These are phyloP conservation scores for Cladobotryum mycophilum DNA, from an alignment of 2,329 filamentous ascomycete genomes.

Conservation along the genomic window DNA sequence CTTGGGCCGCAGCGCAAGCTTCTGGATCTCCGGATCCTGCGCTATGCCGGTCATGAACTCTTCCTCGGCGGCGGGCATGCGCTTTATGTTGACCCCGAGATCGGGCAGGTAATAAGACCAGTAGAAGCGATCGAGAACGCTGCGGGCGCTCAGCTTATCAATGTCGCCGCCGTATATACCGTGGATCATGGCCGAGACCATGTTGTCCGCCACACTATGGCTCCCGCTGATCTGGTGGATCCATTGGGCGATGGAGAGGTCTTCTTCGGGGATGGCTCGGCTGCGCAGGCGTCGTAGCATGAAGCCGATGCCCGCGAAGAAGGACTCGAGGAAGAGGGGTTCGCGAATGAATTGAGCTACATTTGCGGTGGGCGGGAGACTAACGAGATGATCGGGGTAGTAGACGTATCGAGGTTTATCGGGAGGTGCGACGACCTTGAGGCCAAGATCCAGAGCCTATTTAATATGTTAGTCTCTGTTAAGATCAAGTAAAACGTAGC, in stretches of 20 bases:
- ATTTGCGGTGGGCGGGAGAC: constrained; percentile 24
- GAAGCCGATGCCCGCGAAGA: constrained; percentile 23
- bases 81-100: constrained; percentile 35
- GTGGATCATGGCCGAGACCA: constrained; percentile 71
- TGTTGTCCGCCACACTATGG: constrained; percentile 54
- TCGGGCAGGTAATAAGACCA: constrained; percentile 25
- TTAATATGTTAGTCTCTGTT: not conserved
- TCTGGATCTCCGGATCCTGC: constrained; percentile 23
- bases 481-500: too few relatives aligned
- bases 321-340: constrained; percentile 27
- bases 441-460: constrained; percentile 31
- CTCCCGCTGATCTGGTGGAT: constrained; percentile 25
- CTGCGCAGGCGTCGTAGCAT: constrained; percentile 17
- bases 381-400: constrained; percentile 66
- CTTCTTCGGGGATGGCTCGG: constrained; percentile 18
- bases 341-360: constrained; percentile 24
- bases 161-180: constrained; percentile 92
- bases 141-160: constrained; percentile 67
- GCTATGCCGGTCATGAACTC: constrained; percentile 23
- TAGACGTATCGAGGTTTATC: constrained; percentile 64
- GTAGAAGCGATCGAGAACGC: constrained; percentile 36
- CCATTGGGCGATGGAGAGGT: constrained; percentile 33
- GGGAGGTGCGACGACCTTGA: constrained; percentile 45
- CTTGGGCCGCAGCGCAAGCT: constrained; percentile 25
- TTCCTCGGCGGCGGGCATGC: constrained; percentile 26